Base-by-base conservation (phyloP, 345 rosid genomes). In the Linum trigynum region DNA sequence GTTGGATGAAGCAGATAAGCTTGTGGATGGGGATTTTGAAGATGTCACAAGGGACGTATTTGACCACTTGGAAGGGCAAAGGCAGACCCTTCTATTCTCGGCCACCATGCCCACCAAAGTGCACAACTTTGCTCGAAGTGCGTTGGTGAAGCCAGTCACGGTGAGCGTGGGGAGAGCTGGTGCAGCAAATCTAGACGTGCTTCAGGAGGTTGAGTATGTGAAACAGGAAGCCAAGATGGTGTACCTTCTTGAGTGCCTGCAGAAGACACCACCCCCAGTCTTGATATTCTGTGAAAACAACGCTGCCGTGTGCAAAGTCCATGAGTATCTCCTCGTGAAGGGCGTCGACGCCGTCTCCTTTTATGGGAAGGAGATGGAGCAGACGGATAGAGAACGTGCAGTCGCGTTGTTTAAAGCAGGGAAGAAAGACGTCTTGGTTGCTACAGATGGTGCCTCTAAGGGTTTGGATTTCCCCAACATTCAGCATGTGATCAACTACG, bases 51-150 rank as follows among this genome's bases (percentile, higher is more conserved):
- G 97, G 65, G 98, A 89, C 78, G 98, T 89, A 41, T 91, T 91
- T 68, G 95, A 91, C 73, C 90, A 89, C 73, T 87, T 92, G 50
- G 89, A 89, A 73, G 89, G 92, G 66, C 98, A 92, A 63, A 80
- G 98, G 66, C 95, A 92, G 69, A 92, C 97, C 11, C 96, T 89
- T 71, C 73, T 87, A 39, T 92, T 89, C 71, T 92, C 97, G 62
- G 97, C 96, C 12, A 92, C 98, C 7, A 92, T 92, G 98, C 98
- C 97, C 7, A 80, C 95, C 55, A 89, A 92, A 69, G 89, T 92
- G 66, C 97, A 92, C 67, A 86, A 83, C 72, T 89, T 92, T 74
- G 96, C 96, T 16, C 80, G 88, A 70, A 92, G 94, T 74, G 96
- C 98, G 57, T 69, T 89, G 70, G 97, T 89, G 62, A 89, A 86